Base-by-base conservation (phyloP, 768 basidiomycete species). In the Phlebiopsis flavidoalba region DNA sequence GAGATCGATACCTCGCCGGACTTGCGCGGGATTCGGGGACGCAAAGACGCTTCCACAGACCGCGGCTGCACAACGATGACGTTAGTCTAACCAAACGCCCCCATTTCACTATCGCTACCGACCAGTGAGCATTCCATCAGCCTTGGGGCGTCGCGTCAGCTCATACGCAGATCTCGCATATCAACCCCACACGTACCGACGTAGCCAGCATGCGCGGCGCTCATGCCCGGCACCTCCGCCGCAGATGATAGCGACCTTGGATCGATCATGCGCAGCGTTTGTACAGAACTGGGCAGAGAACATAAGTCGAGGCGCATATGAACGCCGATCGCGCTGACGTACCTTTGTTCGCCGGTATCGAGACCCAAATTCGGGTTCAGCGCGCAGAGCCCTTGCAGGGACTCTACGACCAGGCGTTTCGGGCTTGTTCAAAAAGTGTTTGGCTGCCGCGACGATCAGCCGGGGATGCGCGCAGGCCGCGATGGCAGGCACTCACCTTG, bases 221-320 rank as follows among this genome's bases (percentile, higher is more conserved):
- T 97, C 95, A 69, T 97, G 95, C 5, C 95, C 91, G 24, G 88
- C 85, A 35, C 93, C 92, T 5, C 93, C 92, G 8, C 92, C 92
- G 66, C 89, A 92, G 66, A 94, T 78, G 14, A 94, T 76, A 2
- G 88, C 83, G 47, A 94, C 93, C 69, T 85, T 85, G 22, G 82
- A 80, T 59, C 75, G 80, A 70, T 88, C 83, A 35, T 73, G 80
- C n/a, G 74, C 65, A 24, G 82, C 75, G 55, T 83, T n/a, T 73
- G 66, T 87, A 85, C 46, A 93, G 78, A 57, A 90, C 91, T 89
- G 66, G 15, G 37, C 12, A 35, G 12, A 6, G 36, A 10, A n/a
- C 35, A 4, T 7, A 14, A 50, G 33, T 3, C 8, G 8, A 22
- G 7, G 17, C 24, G 43, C 52, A 46, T 24, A 59, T 21, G 19